phyloP scores from a whole-genome alignment of 441 rosid genomes.

The Codiaeum variegatum region DNA sequence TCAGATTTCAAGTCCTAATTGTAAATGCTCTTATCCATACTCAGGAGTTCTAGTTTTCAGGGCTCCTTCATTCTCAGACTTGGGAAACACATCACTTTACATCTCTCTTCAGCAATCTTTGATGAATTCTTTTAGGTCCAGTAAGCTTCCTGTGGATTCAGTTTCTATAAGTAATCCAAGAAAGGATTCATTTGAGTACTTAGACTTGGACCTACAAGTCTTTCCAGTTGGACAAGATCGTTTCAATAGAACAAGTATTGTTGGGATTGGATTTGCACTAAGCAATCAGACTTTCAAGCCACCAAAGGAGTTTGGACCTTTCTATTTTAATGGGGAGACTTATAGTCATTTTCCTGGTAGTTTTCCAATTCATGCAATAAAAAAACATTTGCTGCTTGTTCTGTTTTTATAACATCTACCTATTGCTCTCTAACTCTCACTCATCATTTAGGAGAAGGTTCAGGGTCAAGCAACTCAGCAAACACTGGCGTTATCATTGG shows the following conservation, averaged over 20 bases:
- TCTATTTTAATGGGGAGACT: constrained; percentile 16
- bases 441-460: constrained; percentile 10
- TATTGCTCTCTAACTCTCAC: background rate
- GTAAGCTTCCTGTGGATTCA: constrained; percentile 53
- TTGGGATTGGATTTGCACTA: constrained; percentile 33
- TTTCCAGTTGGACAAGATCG: constrained; percentile 44
- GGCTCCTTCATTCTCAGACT: constrained; percentile 59
- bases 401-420: background rate
- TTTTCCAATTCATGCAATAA: background rate
- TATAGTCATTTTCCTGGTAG: constrained; percentile 23
- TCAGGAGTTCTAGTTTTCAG: constrained; percentile 53
- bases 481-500: constrained; percentile 49
- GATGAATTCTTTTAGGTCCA: constrained; percentile 17
- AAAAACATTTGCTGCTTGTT: background rate
- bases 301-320: constrained; percentile 52
- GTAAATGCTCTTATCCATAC: constrained; percentile 38
- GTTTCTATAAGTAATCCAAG: constrained; percentile 47
- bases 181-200: constrained; percentile 34
- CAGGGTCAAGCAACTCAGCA: constrained; percentile 32
- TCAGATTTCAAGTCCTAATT: constrained; percentile 45
- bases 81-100: constrained; percentile 31
- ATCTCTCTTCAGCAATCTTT: constrained; percentile 23
- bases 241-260: constrained; percentile 21
- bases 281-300: constrained; percentile 59
- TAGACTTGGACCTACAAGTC: constrained; percentile 36